Base-by-base conservation (phyloP, 2,329 filamentous ascomycete genomes). In the Colletotrichum acutatum region DNA sequence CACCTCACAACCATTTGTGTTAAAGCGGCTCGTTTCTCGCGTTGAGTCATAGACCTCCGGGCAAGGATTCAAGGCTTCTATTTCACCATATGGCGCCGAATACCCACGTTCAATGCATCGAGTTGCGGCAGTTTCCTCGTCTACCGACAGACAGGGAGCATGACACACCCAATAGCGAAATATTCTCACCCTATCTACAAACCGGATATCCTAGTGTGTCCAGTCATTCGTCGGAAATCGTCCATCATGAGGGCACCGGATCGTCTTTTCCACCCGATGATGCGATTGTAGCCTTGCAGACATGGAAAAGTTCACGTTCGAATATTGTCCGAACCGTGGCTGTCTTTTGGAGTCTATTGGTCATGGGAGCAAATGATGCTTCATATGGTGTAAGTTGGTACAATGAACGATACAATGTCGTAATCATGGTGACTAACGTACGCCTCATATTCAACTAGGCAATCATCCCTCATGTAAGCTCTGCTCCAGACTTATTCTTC, bases 281-380 rank as follows among this genome's bases (percentile, higher is more conserved):
- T n/a, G 66, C 66, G 5, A n/a, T 64, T 6, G 49, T 53, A 1
- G 8, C 54, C 0, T 16, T 84, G n/a, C 88, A 92, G 76, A 83
- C 80, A 80, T 94, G 92, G 92, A 93, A 93, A 76, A 81, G 83
- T 19, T 87, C 92, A 0, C 79, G 82, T 11, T 83, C 85, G 32
- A 93, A 92, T 78, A 81, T 89, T 6, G 90, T 84, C 74, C 88
- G 91, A 46, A 89, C 90, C 54, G 80, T 88, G 37, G 85, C 89
- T 0, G 87, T 90, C 2, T 90, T 91, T 77, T 90, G 88, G 81
- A 86, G 87, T 4, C 90, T 94, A 73, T 82, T 91, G 28, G 84
- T 93, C 32, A 89, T 92, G 84, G 92, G 92, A 4, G 87, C 91
- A 82, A 93, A 92, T 77, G 92, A 94, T 81, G 91, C 88, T 11